Conservation (phyloP, 2,329 filamentous ascomycete genomes). For the Fusarium globosum region DNA sequence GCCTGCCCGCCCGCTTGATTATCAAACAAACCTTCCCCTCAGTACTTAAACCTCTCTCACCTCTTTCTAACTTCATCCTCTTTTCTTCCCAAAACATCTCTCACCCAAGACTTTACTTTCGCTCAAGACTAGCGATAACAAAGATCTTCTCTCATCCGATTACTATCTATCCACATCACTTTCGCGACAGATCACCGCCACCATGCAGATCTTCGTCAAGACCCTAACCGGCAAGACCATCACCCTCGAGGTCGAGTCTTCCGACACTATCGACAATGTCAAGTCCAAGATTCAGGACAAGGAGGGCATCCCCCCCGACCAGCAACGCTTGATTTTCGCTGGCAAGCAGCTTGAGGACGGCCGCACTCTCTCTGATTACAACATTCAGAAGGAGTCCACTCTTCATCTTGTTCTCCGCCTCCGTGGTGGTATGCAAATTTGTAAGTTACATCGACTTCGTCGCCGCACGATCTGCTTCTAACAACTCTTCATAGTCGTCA, state of each 20-base stretch:
- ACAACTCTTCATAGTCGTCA: slow-evolving; percentile 65
- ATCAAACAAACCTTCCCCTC: slow-evolving; percentile 39
- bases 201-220: slow-evolving; percentile 99
- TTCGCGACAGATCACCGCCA: slow-evolving; percentile 53
- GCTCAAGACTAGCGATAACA: slow-evolving; percentile 21
- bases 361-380: slow-evolving; percentile 66
- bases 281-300: slow-evolving; percentile 99
- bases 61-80: slow-evolving; percentile 29
- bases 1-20: slow-evolving; percentile 36
- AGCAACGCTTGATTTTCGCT: slow-evolving; percentile 95
- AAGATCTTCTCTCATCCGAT: slow-evolving; percentile 11
- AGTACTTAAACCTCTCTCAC: slow-evolving; percentile 49
- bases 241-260: slow-evolving; percentile 79
- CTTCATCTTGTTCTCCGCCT: slow-evolving; percentile 82
- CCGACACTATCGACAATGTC: slow-evolving; percentile 95
- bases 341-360: slow-evolving; percentile 98
- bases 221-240: slow-evolving; percentile 81
- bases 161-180: slow-evolving; percentile 38
- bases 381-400: slow-evolving; percentile 73
- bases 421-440: slow-evolving; percentile 74
- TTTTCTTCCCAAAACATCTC: slow-evolving; percentile 31
- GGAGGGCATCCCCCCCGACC: slow-evolving; percentile 96
- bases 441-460: slow-evolving; percentile 51
- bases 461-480: slow-evolving; percentile 16
- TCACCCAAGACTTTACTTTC: slow-evolving; percentile 10